Evolutionary conservation across 108 stramenopile genomes (phyloP).

Genomic region (Fistulifera pelliculosa): DNA sequence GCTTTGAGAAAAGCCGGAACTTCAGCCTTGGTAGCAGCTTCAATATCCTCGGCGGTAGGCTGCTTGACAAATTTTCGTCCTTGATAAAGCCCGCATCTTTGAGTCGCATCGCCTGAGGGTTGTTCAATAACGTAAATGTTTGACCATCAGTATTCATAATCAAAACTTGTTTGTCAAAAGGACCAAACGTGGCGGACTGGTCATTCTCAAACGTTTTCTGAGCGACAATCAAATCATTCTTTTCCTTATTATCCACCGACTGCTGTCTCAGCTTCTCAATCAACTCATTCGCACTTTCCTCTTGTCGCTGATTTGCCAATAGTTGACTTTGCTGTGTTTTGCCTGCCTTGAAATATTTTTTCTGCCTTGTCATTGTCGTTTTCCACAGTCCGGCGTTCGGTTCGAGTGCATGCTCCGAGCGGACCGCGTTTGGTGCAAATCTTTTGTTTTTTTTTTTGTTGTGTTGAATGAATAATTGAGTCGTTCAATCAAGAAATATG

Average conservation of each 20-base stretch:
- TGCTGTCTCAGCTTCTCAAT: slow-evolving; percentile 58
- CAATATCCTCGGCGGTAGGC: slow-evolving; percentile 60
- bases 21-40: slow-evolving; percentile 42
- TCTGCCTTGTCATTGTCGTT: slow-evolving; percentile 79
- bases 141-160: slow-evolving; percentile 72
- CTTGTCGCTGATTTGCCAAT: too few relatives aligned
- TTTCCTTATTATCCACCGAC: slow-evolving; percentile 67
- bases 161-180: slow-evolving; percentile 65
- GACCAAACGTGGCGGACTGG: slow-evolving; percentile 65
- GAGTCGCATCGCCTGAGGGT: slow-evolving; percentile 74
- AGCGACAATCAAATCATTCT: slow-evolving; percentile 55
- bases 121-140: slow-evolving; percentile 60
- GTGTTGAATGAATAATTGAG: neutral
- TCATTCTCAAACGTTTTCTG: slow-evolving; percentile 69
- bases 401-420: slow-evolving; percentile 69
- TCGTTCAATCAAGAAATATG: neutral
- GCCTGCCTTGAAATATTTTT: slow-evolving; percentile 43
- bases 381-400: slow-evolving; percentile 43
- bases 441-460: slow-evolving; percentile 6
- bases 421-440: slow-evolving; percentile 79
- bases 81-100: slow-evolving; percentile 75
- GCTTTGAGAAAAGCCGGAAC: slow-evolving; percentile 20
- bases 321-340: too few relatives aligned
- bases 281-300: slow-evolving; percentile 29
- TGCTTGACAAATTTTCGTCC: slow-evolving; percentile 70